These are phyloP conservation scores for Coemansia sp. DNA, from an alignment of 192 early-diverging fungal species.

Conservation along the genomic window DNA sequence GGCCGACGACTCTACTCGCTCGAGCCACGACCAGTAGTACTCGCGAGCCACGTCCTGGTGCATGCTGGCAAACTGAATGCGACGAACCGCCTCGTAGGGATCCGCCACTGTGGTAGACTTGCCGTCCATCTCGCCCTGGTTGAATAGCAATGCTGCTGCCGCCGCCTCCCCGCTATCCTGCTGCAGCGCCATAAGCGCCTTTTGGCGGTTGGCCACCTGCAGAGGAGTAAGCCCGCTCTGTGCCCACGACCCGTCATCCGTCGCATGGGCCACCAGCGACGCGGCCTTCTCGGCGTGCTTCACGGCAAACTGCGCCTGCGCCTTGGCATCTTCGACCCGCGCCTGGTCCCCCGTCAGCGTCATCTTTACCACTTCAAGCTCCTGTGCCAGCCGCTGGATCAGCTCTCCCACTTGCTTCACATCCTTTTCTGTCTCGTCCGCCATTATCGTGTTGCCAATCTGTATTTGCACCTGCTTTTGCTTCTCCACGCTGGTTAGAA, in stretches of 20 bases:
- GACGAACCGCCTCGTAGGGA: slow-evolving; percentile 32
- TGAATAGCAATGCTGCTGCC: slow-evolving; percentile 10
- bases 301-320: slow-evolving; percentile 29
- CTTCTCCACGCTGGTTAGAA: slow-evolving; percentile 31
- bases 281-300: slow-evolving; percentile 44
- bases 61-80: slow-evolving; percentile 42
- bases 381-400: slow-evolving; percentile 26
- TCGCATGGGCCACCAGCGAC: slow-evolving; percentile 38
- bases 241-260: slow-evolving; percentile 37
- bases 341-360: slow-evolving; percentile 27
- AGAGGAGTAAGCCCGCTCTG: slow-evolving; percentile 33
- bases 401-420: slow-evolving; percentile 6
- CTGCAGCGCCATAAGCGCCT: slow-evolving; percentile 26
- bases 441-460: slow-evolving; percentile 38
- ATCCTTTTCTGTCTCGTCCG: slow-evolving; percentile 29
- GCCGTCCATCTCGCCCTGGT: background rate
- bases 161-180: background rate
- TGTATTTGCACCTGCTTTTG: slow-evolving; percentile 47
- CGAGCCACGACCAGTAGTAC: slow-evolving; percentile 47
- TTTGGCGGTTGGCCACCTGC: slow-evolving; percentile 35
- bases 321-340: slow-evolving; percentile 29
- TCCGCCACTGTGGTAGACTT: slow-evolving; percentile 3
- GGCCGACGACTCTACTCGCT: slow-evolving; percentile 26
- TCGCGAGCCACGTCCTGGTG: slow-evolving; percentile 34
- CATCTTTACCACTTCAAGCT: slow-evolving; percentile 36